Evolutionary conservation across 2,329 filamentous ascomycete species (phyloP).

Genomic region (Didymosphaeria variabile): DNA sequence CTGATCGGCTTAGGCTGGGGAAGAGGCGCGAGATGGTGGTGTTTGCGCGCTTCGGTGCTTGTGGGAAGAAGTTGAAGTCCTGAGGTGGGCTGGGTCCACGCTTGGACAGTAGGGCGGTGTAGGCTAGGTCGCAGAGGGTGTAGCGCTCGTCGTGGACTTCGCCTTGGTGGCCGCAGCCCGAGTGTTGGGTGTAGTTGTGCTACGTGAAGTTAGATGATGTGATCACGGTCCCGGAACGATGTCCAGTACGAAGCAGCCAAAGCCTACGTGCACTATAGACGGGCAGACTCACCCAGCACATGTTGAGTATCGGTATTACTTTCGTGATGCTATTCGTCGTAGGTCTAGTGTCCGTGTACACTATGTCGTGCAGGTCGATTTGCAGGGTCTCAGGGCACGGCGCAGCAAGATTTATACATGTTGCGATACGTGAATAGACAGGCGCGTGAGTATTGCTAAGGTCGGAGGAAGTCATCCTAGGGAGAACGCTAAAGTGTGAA

Average conservation of each 20-base stretch:
- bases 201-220: background rate
- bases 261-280: background rate
- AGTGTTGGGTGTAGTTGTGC: slow-evolving; percentile 46
- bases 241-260: slow-evolving; percentile 32
- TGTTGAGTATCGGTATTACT: background rate
- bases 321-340: background rate
- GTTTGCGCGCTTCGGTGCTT: slow-evolving; percentile 17
- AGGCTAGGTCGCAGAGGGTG: slow-evolving; percentile 39
- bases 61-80: slow-evolving; percentile 4
- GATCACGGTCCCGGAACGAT: background rate
- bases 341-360: background rate
- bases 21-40: slow-evolving; percentile 22
- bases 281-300: slow-evolving; percentile 3
- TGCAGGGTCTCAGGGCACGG: slow-evolving; percentile 1
- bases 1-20: slow-evolving; percentile 36
- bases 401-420: background rate
- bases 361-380: slow-evolving; percentile 3
- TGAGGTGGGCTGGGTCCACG: slow-evolving; percentile 38
- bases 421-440: slow-evolving; percentile 8
- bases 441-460: slow-evolving; percentile 3
- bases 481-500: slow-evolving; percentile 5
- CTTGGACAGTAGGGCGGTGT: slow-evolving; percentile 30
- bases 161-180: slow-evolving; percentile 47
- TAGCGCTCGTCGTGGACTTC: slow-evolving; percentile 35
- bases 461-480: background rate